These are phyloP conservation scores for Stagonosporopsis cucurbitacearum DNA, from an alignment of 2,329 filamentous ascomycete genomes.

Conservation along the genomic window DNA sequence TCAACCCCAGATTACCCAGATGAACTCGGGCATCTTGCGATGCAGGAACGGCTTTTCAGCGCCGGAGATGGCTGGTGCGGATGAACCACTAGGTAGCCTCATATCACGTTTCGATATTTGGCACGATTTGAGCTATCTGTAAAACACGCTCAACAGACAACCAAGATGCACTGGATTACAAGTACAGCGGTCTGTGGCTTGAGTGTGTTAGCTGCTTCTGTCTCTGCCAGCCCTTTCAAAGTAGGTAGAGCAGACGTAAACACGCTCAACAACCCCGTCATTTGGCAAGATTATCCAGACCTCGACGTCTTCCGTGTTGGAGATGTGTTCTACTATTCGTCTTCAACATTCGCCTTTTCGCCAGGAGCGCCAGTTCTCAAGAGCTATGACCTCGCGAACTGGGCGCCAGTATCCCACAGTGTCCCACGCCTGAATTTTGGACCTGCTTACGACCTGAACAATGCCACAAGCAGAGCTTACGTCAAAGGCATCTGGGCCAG, in stretches of 20 bases:
- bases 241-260: constrained; percentile 12
- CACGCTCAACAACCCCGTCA: constrained; percentile 59
- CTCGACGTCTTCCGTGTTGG: constrained; percentile 61
- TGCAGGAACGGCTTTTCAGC: neutral
- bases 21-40: neutral
- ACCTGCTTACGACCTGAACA: constrained; percentile 57
- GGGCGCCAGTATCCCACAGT: constrained; percentile 51
- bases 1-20: constrained; percentile 6
- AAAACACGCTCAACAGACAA: neutral
- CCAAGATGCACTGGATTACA: neutral
- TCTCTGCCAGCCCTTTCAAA: neutral
- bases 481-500: constrained; percentile 64
- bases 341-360: constrained; percentile 64
- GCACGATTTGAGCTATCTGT: neutral
- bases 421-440: constrained; percentile 49
- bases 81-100: neutral
- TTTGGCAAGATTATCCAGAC: constrained; percentile 64
- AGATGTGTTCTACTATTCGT: constrained; percentile 61
- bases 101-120: neutral
- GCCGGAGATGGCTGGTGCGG: neutral
- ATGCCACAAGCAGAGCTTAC: constrained; percentile 53
- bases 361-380: constrained; percentile 63
- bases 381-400: constrained; percentile 63
- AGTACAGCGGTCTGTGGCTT: neutral
- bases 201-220: neutral